Evolutionary conservation across 768 basidiomycete species (phyloP), one percentile per base, ranked within the genome.

Genomic region (Punctularia strigosozonata): DNA sequence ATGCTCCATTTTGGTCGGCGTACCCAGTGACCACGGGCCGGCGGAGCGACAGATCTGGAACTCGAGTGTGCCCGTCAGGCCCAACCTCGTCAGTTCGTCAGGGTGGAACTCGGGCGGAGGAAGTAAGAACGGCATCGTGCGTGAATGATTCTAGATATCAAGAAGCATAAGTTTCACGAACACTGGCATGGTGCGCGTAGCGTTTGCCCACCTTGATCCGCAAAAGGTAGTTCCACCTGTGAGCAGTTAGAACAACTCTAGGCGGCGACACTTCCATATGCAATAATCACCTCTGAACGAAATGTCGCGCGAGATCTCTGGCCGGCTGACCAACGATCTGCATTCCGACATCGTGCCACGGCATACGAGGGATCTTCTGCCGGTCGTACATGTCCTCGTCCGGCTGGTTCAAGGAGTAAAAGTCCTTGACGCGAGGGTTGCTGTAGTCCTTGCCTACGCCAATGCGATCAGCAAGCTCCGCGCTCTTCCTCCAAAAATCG

Each of bases 321-420:
- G 92, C 90, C 35, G 95, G 95, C 54, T 94, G 91, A 3, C 95
- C 95, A 20, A 97, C 84, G 30, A 98, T 78, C 57, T 99, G 95
- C 66, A 97, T 69, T 0, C 79, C 88, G 26, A 98, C 88, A 55
- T 99, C 95, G 55, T 99, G 95, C 92, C 94, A 99, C 21, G 95
- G 91, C 91, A 98, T 97, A 36, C 95, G 71, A 4, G 91, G 87
- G 15, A 86, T 71, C 56, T 82, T 94, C 5, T 68, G 59, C 24
- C 95, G 76, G 51, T 99, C 92, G 50, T 94, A 90, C 83, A 94
- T 88, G 53, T 97, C 89, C 47, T 97, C 89, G 33, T 83, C 75
- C 0, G 92, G 92, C 55, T 92, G 95, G 53, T 79, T 71, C 36
- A 99, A 69, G 1, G 71, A 73, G 46, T 85, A 73, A 56, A 92